Conservation (phyloP, 164 flowering plant genomes). For the Warburgia ugandensis region DNA sequence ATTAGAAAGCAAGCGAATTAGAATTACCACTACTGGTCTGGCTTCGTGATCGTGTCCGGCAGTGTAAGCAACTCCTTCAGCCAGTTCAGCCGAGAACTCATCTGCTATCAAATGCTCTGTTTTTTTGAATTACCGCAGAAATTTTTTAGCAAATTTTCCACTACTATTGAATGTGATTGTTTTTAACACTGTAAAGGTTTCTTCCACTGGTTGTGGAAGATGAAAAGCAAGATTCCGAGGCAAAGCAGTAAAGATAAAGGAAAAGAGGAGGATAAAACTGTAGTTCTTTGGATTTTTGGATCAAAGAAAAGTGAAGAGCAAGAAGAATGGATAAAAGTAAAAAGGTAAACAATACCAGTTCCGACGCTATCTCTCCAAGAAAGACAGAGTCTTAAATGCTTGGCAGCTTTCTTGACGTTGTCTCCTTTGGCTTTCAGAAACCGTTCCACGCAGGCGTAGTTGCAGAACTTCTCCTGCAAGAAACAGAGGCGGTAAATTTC, state of each 20-base stretch:
- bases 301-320: constrained; percentile 11
- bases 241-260: constrained; percentile 12
- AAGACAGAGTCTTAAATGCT: constrained; percentile 74
- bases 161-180: neutral
- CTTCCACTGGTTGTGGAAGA: constrained; percentile 14
- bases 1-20: neutral
- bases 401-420: constrained; percentile 85
- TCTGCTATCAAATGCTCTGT: constrained; percentile 86
- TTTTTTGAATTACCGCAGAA: neutral
- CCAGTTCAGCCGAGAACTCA: constrained; percentile 87
- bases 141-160: too few species aligned
- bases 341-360: constrained; percentile 51
- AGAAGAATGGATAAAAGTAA: neutral
- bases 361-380: constrained; percentile 85
- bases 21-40: constrained; percentile 74
- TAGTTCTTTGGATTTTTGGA: constrained; percentile 7
- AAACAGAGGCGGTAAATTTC: too few species aligned
- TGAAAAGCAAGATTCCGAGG: constrained; percentile 28
- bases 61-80: constrained; percentile 91
- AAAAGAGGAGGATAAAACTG: constrained; percentile 9
- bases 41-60: constrained; percentile 84
- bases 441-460: constrained; percentile 65
- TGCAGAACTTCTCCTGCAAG: constrained; percentile 88
- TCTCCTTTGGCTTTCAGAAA: constrained; percentile 82
- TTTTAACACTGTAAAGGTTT: constrained; percentile 2